Evolutionary conservation across 208 protist genomes (phyloP), one percentile per base, ranked within the genome.

Genomic region (Leishmania aethiopica): DNA sequence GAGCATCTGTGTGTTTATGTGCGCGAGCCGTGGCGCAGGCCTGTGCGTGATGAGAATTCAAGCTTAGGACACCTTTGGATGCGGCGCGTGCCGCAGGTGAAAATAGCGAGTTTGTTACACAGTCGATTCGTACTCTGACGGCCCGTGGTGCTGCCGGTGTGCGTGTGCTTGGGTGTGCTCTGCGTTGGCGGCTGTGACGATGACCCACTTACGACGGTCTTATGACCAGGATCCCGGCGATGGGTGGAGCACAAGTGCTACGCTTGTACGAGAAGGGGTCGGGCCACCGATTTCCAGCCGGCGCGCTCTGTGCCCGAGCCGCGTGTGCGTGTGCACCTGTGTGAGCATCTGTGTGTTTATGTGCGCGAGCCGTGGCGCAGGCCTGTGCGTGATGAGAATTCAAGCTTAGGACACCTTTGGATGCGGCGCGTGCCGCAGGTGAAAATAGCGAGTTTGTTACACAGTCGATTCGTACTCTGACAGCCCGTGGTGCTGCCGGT

Each of bases 31-130:
- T 45, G 40, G 0, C 45, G 51, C 51, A 55, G 51, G 32, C 40
- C 22, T 60, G 47, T 60, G 47, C 59, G 57, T 91, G 83, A 89
- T 89, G 81, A 88, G 69, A 88, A 64, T 84, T 60, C 88, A 88
- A 87, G 88, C 80, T 89, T 90, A 90, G 86, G 86, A 90, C 86
- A 90, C 86, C 86, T 87, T 90, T 90, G 86, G 86, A 90, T 90
- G 86, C 76, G 81, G 83, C 73, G 35, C 76, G 75, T 67, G 74
- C 74, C 49, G 80, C 84, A 87, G 71, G 83, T 86, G 84, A 90
- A 90, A 90, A 81, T 32, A 87, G 53, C 82, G 62, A 84, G 78
- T 87, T 90, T 84, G 83, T 85, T 80, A 75, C 77, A 85, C 40
- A 77, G 77, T 90, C 86, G 86, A 87, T 90, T 90, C 86, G 86